Base-by-base conservation (phyloP, 78 protist species). In the Polysphondylium violaceum region DNA sequence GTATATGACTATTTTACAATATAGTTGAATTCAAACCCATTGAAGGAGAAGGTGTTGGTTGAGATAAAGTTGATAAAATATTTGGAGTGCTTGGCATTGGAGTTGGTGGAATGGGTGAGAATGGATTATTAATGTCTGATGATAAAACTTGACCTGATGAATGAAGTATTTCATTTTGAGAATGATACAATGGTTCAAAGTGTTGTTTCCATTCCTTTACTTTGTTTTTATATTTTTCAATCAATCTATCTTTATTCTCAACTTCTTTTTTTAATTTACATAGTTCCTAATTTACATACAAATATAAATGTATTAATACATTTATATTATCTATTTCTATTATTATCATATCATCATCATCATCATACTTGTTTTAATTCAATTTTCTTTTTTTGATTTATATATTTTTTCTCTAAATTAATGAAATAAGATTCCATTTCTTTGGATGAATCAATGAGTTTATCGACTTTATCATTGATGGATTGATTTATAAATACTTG, bases 161-260 rank as follows among this genome's bases (percentile, higher is more conserved):
- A 43, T 83, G 74, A 35, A 83, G 40, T 41, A 59, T 83, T 56
- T 40, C 58, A 56, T 69, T 44, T 69, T 83, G 90, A 4, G 74
- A 73, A 58, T 40, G 59, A 58, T 83, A 83, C 9, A 83, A 21
- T 23, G 78, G 78, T 69, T 83, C 90, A 25, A 83, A 83, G 58
- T 83, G 90, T n/a, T 31, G n/a, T 58, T 69, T 83, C 90, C 90
- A 83, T 41, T 69, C 90, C 41, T 69, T 83, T 8, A 83, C 79
- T 43, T 69, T 67, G 2, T 83, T 53, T 36, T 43, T 67, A 69
- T 83, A 83, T 44, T 72, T 83, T 53, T 83, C 79, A 21, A 83
- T 83, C 11, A 83, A 43, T 5, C 40, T 2, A 56, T 83, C 90
- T 59, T 83, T 83, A 51, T 73, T 53, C 41, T 83, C 79, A 55